These are phyloP conservation scores for Umbellularia californica DNA, from an alignment of 164 flowering plant genomes.

Conservation along the genomic window DNA sequence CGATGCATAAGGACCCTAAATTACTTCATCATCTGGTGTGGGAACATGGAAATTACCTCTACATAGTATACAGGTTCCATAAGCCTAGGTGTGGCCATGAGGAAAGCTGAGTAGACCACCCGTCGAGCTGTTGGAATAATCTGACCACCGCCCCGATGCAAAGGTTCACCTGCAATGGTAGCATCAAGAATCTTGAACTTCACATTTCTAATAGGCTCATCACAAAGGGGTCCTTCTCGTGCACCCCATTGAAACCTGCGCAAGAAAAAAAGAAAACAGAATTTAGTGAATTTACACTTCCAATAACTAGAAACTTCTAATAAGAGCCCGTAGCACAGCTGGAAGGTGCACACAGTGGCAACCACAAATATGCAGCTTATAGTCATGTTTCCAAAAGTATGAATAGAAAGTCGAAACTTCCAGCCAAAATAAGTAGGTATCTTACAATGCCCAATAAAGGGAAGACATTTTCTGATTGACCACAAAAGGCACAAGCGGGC, in stretches of 20 bases:
- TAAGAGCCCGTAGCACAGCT: no score
- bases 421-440: background rate
- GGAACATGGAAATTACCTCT: constrained; percentile 47
- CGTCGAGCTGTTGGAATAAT: constrained; percentile 98
- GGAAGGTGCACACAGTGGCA: no score
- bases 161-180: constrained; percentile 83
- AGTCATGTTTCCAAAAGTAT: no score
- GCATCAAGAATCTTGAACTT: constrained; percentile 99
- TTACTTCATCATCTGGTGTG: background rate
- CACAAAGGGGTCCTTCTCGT: constrained; percentile 97
- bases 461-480: no score
- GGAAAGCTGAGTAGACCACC: constrained; percentile 95
- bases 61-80: constrained; percentile 99
- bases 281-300: background rate
- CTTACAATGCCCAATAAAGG: no score
- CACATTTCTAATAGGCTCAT: constrained; percentile 96
- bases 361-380: no score
- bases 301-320: background rate
- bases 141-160: constrained; percentile 94
- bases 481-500: no score
- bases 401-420: background rate
- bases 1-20: background rate
- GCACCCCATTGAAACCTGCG: constrained; percentile 99
- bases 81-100: constrained; percentile 96
- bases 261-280: background rate